Evolutionary conservation across 108 stramenopile species (phyloP).

Genomic region (Nannochloropsis oceanica): DNA sequence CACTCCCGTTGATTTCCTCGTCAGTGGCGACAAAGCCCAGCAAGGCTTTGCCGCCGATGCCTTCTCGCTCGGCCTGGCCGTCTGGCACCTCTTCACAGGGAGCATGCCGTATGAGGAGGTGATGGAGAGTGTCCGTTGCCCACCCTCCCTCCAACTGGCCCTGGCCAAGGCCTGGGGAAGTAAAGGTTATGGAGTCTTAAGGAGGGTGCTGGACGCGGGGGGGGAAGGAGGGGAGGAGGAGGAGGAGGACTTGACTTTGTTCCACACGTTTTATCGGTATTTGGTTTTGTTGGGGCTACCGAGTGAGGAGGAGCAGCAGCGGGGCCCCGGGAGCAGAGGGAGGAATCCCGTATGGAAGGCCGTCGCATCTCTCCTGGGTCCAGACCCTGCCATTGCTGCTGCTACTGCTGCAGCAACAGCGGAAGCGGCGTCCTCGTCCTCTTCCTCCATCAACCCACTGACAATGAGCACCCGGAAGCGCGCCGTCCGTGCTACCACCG

Average conservation of each 20-base stretch:
- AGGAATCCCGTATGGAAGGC: slow-evolving; percentile 26
- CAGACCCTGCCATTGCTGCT: background rate
- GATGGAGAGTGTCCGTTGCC: slow-evolving; percentile 67
- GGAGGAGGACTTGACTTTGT: slow-evolving; percentile 54
- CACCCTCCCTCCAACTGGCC: slow-evolving; percentile 40
- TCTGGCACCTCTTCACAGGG: slow-evolving; percentile 88
- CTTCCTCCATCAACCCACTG: background rate
- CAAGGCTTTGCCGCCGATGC: slow-evolving; percentile 66
- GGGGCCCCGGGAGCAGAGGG: background rate
- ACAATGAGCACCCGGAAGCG: background rate
- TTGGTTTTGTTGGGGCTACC: slow-evolving; percentile 24
- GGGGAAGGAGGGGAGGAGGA: slow-evolving; percentile 58
- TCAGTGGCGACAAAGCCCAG: slow-evolving; percentile 62
- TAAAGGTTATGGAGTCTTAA: background rate
- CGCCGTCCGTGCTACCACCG: background rate
- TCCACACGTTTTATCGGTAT: slow-evolving; percentile 76
- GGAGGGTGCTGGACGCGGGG: slow-evolving; percentile 29
- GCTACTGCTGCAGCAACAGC: background rate
- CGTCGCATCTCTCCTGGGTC: slow-evolving; percentile 1
- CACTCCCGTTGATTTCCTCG: slow-evolving; percentile 77
- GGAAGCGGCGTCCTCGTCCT: background rate
- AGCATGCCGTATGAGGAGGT: slow-evolving; percentile 92
- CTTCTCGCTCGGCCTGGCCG: slow-evolving; percentile 80
- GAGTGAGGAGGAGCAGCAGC: background rate
- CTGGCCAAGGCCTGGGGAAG: background rate